Percentiles rank a stretch among this genome's conserved stretches.
phyloP scores from a whole-genome alignment of 306 rosid species.

The Prunus salicina region DNA sequence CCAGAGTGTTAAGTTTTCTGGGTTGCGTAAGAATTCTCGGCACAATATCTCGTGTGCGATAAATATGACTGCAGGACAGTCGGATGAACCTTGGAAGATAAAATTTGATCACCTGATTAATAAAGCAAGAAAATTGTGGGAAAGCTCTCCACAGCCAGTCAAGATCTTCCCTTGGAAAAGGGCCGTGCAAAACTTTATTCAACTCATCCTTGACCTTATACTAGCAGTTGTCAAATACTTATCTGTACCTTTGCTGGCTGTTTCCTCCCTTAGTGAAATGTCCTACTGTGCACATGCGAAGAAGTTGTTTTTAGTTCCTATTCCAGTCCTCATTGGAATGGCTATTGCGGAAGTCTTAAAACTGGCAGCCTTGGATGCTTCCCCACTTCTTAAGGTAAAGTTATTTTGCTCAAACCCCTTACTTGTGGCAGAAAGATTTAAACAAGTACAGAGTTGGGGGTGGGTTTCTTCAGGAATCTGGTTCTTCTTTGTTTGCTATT shows the following conservation, averaged over 20 bases:
- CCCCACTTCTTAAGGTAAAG: constrained; percentile 70
- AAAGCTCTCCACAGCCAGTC: constrained; percentile 71
- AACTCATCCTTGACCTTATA: constrained; percentile 61
- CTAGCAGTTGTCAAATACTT: constrained; percentile 68
- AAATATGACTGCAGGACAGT: constrained; percentile 68
- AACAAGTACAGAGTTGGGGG: not conserved
- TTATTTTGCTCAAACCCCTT: not conserved
- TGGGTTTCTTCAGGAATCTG: constrained; percentile 3
- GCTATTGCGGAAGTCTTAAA: constrained; percentile 64
- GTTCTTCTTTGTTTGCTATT: constrained; percentile 11
- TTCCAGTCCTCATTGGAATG: constrained; percentile 65
- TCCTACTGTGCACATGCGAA: constrained; percentile 79
- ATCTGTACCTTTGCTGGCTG: constrained; percentile 54
- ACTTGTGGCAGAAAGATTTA: not conserved
- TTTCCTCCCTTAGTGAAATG: constrained; percentile 81
- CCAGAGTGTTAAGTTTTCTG: constrained; percentile 31
- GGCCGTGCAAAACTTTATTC: constrained; percentile 65
- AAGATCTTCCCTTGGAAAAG: constrained; percentile 77
- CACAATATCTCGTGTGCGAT: constrained; percentile 43
- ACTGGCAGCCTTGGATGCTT: constrained; percentile 55
- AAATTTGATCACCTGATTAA: constrained; percentile 38
- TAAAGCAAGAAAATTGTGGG: constrained; percentile 67
- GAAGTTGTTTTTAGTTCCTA: constrained; percentile 66
- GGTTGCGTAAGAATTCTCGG: constrained; percentile 29
- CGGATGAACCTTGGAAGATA: constrained; percentile 46